phyloP scores from a whole-genome alignment of 148 eudicot genomes.

The Silene conica region DNA sequence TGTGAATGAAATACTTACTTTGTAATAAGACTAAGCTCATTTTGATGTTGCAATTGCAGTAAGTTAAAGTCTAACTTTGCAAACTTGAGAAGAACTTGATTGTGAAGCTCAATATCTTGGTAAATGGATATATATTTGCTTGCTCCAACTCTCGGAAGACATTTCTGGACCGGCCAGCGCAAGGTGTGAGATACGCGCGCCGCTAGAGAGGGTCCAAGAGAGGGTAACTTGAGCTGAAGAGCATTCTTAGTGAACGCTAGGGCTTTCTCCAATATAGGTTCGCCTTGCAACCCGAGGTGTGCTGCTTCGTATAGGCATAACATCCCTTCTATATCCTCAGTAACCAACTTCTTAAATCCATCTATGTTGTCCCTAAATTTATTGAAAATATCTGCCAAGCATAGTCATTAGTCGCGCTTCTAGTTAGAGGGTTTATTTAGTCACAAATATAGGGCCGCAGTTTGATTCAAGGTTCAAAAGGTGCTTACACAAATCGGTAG shows the following conservation, averaged over 20 bases:
- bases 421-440: too few relatives aligned
- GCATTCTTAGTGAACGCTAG: conserved; percentile 10
- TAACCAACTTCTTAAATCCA: conserved; percentile 12
- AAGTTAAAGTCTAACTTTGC: conserved; percentile 46
- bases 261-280: conserved; percentile 29
- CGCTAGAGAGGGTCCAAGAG: conserved; percentile 10
- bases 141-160: conserved; percentile 37
- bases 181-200: conserved; percentile 29
- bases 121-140: conserved; percentile 36
- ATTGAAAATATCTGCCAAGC: conserved; percentile 20
- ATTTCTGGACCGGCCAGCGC: conserved; percentile 27
- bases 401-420: too few relatives aligned
- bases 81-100: conserved; percentile 25
- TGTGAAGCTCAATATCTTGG: conserved; percentile 21
- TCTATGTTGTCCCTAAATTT: conserved; percentile 16
- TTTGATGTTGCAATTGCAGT: conserved; percentile 33
- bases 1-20: conserved; percentile 18
- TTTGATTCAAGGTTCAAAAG: too few relatives aligned
- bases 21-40: conserved; percentile 30
- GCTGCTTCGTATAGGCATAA: conserved; percentile 32
- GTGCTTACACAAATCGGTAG: too few relatives aligned
- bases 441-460: too few relatives aligned
- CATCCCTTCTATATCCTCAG: conserved; percentile 25
- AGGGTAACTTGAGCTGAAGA: conserved; percentile 1
- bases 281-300: conserved; percentile 24